Percentiles rank a stretch among this genome's conserved stretches.
phyloP scores from a whole-genome alignment of 805 yeast genomes.

The Wickerhamomyces canadensis region DNA sequence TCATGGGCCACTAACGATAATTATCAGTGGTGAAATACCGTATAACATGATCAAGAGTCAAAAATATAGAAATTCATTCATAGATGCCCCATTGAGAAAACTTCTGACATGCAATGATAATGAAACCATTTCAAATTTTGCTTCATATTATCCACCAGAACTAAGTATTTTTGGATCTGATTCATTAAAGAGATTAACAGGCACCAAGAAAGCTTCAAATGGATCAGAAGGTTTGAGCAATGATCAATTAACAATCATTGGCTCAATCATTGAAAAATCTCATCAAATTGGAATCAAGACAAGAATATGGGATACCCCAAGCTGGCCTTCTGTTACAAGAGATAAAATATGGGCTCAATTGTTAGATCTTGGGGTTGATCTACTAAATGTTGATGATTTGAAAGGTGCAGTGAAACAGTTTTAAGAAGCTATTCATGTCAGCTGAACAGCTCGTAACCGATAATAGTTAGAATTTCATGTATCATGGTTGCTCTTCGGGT shows the following conservation, averaged over 20 bases:
- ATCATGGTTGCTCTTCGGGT: too few species aligned
- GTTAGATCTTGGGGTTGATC: conserved; percentile 44
- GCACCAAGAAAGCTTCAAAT: conserved; percentile 6
- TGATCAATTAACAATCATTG: conserved; percentile 29
- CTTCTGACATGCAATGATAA: conserved; percentile 23
- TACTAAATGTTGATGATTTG: conserved; percentile 60
- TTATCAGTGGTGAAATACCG: conserved; percentile 66
- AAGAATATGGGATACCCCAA: conserved; percentile 67
- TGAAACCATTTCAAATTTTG: neutral
- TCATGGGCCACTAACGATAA: conserved; percentile 54
- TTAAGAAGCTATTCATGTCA: too few species aligned
- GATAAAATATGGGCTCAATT: conserved; percentile 45
- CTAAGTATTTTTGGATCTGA: conserved; percentile 37
- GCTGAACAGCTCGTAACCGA: too few species aligned
- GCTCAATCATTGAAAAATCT: conserved; percentile 28
- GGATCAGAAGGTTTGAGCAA: conserved; percentile 25
- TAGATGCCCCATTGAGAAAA: conserved; percentile 40
- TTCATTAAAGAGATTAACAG: conserved; percentile 28
- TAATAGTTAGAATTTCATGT: too few species aligned
- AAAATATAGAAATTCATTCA: conserved; percentile 10
- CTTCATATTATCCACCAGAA: conserved; percentile 9
- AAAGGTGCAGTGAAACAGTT: conserved; percentile 27
- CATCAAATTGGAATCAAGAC: conserved; percentile 48
- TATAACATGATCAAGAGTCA: conserved; percentile 26
- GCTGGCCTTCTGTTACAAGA: conserved; percentile 51